phyloP scores from a whole-genome alignment of 768 basidiomycete species.

The Porphyrellus cyaneotinctus region DNA sequence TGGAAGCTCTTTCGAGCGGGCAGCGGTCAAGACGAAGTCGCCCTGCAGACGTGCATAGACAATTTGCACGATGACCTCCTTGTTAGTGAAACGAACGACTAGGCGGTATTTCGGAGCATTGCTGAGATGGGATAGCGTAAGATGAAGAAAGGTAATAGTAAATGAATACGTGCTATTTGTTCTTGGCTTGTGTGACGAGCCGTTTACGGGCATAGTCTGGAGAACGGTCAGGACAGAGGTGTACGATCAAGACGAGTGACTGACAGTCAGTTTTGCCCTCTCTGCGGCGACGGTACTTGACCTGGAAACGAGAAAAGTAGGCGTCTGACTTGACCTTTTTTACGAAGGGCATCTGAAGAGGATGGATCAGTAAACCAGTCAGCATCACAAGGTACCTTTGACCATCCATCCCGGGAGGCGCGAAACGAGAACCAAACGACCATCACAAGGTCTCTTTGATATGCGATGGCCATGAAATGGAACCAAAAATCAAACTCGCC shows the following conservation, averaged over 20 bases:
- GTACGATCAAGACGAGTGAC: slow-evolving; percentile 24
- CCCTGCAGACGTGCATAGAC: slow-evolving; percentile 97
- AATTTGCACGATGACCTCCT: slow-evolving; percentile 91
- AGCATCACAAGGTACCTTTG: slow-evolving; percentile 26
- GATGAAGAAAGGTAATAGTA: background rate
- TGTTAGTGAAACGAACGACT: slow-evolving; percentile 99
- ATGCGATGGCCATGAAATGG: background rate
- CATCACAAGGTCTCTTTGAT: background rate
- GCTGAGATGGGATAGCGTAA: slow-evolving; percentile 40
- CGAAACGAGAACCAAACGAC: background rate
- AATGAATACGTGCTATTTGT: slow-evolving; percentile 77
- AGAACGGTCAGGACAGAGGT: slow-evolving; percentile 7
- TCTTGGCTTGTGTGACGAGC: slow-evolving; percentile 96
- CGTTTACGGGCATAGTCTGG: slow-evolving; percentile 97
- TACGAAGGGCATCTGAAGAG: slow-evolving; percentile 84
- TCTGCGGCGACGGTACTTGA: slow-evolving; percentile 95
- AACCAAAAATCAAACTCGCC: slow-evolving; percentile 30
- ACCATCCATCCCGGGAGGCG: slow-evolving; percentile 30
- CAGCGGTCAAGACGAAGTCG: slow-evolving; percentile 87
- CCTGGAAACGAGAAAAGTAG: slow-evolving; percentile 98
- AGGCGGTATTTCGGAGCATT: slow-evolving; percentile 98
- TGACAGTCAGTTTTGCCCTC: slow-evolving; percentile 98
- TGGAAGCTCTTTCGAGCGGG: slow-evolving; percentile 88
- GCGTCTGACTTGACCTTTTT: slow-evolving; percentile 95
- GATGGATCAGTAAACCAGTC: slow-evolving; percentile 16